A percentile compares a stretch with the other conserved stretches of the same genome.
phyloP scores from a whole-genome alignment of 805 yeast genomes.

The Metschnikowia matae region DNA sequence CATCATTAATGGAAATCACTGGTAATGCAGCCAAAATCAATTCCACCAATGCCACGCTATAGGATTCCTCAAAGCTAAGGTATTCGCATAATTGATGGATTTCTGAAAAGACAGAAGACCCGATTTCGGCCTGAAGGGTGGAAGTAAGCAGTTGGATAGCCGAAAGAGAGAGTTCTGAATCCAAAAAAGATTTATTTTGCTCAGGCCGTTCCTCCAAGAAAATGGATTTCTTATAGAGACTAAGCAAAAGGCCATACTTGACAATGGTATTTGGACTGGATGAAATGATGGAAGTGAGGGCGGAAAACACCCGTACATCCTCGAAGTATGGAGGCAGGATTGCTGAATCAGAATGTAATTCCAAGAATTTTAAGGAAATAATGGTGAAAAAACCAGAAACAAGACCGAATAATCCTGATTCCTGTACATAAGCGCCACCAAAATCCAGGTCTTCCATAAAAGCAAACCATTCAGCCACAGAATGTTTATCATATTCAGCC shows the following conservation, averaged over 20 bases:
- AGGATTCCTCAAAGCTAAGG: slow-evolving; percentile 48
- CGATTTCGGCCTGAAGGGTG: slow-evolving; percentile 4
- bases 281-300: slow-evolving; percentile 26
- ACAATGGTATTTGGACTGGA: slow-evolving; percentile 43
- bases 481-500: slow-evolving; percentile 22
- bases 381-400: slow-evolving; percentile 48
- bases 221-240: slow-evolving; percentile 49
- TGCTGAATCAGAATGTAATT: slow-evolving; percentile 37
- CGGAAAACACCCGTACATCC: slow-evolving; percentile 29
- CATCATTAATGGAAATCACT: slow-evolving; percentile 43
- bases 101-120: slow-evolving; percentile 33
- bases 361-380: slow-evolving; percentile 50
- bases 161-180: slow-evolving; percentile 14
- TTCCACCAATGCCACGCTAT: slow-evolving; percentile 46
- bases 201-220: slow-evolving; percentile 34
- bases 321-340: slow-evolving; percentile 34
- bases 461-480: slow-evolving; percentile 51
- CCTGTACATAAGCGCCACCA: slow-evolving; percentile 17
- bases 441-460: slow-evolving; percentile 39
- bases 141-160: slow-evolving; percentile 4
- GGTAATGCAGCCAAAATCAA: slow-evolving; percentile 46
- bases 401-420: slow-evolving; percentile 24
- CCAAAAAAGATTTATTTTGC: slow-evolving; percentile 20
- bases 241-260: slow-evolving; percentile 63
- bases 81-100: slow-evolving; percentile 39